These are phyloP conservation scores for Arthrinium puccinioides DNA, from an alignment of 2,329 filamentous ascomycete genomes.

Conservation along the genomic window DNA sequence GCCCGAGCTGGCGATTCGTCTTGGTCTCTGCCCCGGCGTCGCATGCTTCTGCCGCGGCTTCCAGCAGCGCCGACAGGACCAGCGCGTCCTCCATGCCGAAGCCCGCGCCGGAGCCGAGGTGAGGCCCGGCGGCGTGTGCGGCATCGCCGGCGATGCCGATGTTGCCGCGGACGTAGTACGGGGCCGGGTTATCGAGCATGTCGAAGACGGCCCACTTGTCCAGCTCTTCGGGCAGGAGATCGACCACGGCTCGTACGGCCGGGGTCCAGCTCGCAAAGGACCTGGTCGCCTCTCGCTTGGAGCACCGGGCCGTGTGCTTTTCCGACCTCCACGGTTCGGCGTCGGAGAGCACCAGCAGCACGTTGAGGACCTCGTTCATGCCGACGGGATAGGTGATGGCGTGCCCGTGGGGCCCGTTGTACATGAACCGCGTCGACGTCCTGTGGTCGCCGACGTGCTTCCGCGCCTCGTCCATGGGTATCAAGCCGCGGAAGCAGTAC, in stretches of 20 bases:
- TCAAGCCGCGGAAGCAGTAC: slow-evolving; percentile 54
- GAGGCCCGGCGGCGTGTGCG: slow-evolving; percentile 47
- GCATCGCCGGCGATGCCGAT: slow-evolving; percentile 48
- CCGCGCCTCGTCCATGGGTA: slow-evolving; percentile 49
- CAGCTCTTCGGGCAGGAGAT: slow-evolving; percentile 37
- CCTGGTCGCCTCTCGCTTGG: slow-evolving; percentile 28
- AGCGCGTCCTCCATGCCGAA: slow-evolving; percentile 49
- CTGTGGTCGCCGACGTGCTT: slow-evolving; percentile 40
- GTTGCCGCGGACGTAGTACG: slow-evolving; percentile 32
- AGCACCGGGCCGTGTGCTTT: slow-evolving; percentile 26
- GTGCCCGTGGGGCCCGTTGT: slow-evolving; percentile 50
- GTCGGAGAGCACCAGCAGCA: slow-evolving; percentile 39
- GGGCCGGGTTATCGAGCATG: slow-evolving; percentile 34
- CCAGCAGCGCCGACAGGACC: slow-evolving; percentile 30
- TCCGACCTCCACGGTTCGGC: slow-evolving; percentile 25
- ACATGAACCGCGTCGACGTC: slow-evolving; percentile 44
- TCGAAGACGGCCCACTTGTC: slow-evolving; percentile 53
- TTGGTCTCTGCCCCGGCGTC: slow-evolving; percentile 9
- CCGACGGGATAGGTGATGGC: slow-evolving; percentile 55
- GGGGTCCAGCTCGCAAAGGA: slow-evolving; percentile 35
- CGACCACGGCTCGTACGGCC: slow-evolving; percentile 25
- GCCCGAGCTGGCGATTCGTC: slow-evolving; percentile 11
- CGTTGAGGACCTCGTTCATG: slow-evolving; percentile 48
- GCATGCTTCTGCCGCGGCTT: slow-evolving; percentile 4
- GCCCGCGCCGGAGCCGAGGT: slow-evolving; percentile 48